Percentiles rank a stretch among this genome's conserved stretches.
Conservation (phyloP, 371 early-diverging fungal genomes). For the Coemansia linderi region DNA sequence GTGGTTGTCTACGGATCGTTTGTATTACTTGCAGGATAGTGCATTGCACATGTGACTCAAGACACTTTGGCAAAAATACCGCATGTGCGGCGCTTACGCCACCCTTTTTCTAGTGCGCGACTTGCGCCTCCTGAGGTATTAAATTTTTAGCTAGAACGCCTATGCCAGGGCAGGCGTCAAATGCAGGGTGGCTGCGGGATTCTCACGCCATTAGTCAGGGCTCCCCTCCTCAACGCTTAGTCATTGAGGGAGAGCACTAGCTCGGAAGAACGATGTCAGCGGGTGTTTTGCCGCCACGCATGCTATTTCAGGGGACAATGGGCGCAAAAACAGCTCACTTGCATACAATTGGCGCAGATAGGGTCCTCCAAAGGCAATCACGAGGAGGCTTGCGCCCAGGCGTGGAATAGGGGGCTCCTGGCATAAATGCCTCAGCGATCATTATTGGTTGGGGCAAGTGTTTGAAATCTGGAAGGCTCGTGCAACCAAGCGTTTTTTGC, state of each 20-base stretch:
- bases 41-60: no score
- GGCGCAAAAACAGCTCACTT: background rate
- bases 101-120: background rate
- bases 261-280: background rate
- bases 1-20: no score
- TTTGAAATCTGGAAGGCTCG: background rate
- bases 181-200: slow-evolving; percentile 2
- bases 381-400: background rate
- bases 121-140: background rate
- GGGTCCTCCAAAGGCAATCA: background rate
- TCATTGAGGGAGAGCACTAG: background rate
- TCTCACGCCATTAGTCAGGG: background rate
- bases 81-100: background rate
- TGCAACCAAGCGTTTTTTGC: background rate
- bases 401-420: background rate
- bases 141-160: background rate
- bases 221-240: background rate
- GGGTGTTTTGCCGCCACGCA: background rate
- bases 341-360: background rate
- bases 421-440: slow-evolving; percentile 1
- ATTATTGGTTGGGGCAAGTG: background rate
- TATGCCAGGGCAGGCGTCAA: background rate
- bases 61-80: background rate
- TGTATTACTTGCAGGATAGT: no score
- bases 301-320: background rate